These are phyloP conservation scores for Collybiopsis confluens DNA, from an alignment of 768 basidiomycete species.

Conservation along the genomic window DNA sequence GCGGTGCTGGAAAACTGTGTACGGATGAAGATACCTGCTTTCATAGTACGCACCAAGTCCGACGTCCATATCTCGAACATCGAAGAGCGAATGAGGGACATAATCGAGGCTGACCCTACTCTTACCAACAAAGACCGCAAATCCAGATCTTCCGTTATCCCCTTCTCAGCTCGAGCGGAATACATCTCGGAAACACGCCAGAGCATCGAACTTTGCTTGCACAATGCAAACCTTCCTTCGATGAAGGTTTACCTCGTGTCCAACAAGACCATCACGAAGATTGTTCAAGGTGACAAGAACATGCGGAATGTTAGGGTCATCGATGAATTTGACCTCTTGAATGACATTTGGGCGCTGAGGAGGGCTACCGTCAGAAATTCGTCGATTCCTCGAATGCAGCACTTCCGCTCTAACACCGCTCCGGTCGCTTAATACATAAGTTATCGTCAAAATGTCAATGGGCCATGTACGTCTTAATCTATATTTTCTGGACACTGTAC, in stretches of 20 bases:
- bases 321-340: conserved; percentile 6
- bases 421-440: neutral
- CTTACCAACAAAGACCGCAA: neutral
- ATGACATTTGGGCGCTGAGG: conserved; percentile 6
- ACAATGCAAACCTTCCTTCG: conserved; percentile 20
- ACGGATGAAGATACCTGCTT: conserved; percentile 13
- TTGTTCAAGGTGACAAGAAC: conserved; percentile 13
- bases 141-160: neutral
- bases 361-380: neutral
- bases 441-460: too few relatives aligned
- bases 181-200: conserved; percentile 22
- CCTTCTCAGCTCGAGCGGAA: conserved; percentile 18
- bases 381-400: neutral
- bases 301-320: conserved; percentile 5
- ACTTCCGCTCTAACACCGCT: neutral
- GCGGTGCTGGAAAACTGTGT: conserved; percentile 12
- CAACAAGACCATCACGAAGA: conserved; percentile 16
- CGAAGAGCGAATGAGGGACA: conserved; percentile 4
- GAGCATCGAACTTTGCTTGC: conserved; percentile 20
- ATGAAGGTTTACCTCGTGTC: conserved; percentile 26
- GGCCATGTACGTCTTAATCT: too few relatives aligned
- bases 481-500: too few relatives aligned
- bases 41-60: conserved; percentile 15
- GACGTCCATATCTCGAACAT: conserved; percentile 16
- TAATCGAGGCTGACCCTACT: neutral